Evolutionary conservation across 805 yeast genomes (phyloP).

Genomic region (Kregervanrija delftensis): DNA sequence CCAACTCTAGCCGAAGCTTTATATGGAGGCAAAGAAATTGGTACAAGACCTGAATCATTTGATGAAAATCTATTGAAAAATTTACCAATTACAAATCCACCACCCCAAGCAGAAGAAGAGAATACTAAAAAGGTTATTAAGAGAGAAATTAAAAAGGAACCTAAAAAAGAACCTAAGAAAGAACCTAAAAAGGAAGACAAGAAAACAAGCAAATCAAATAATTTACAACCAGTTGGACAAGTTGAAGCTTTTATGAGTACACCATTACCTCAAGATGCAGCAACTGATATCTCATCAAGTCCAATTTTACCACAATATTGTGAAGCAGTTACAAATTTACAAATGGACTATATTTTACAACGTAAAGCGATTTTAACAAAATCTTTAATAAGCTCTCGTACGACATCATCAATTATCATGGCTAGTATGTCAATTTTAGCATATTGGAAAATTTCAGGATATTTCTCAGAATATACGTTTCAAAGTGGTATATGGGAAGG

Average conservation of each 20-base stretch:
- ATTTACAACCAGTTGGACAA: slow-evolving; percentile 5
- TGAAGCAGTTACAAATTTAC: slow-evolving; percentile 53
- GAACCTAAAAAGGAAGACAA: background rate
- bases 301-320: slow-evolving; percentile 50
- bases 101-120: no score
- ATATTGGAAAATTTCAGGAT: slow-evolving; percentile 15
- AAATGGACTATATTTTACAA: slow-evolving; percentile 52
- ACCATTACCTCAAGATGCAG: slow-evolving; percentile 47
- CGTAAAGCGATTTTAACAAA: slow-evolving; percentile 41
- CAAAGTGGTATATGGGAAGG: slow-evolving; percentile 10
- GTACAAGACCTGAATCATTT: slow-evolving; percentile 5
- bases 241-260: slow-evolving; percentile 4
- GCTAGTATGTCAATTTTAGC: slow-evolving; percentile 16
- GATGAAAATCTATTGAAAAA: no score
- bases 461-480: slow-evolving; percentile 19
- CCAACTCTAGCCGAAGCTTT: slow-evolving; percentile 12
- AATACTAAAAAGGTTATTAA: slow-evolving; percentile 4
- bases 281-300: slow-evolving; percentile 45
- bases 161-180: background rate
- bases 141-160: background rate
- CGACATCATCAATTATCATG: slow-evolving; percentile 26
- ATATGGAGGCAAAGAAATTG: slow-evolving; percentile 7
- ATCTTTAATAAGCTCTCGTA: slow-evolving; percentile 39
- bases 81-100: no score
- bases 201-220: background rate